phyloP scores from a whole-genome alignment of 225 moss, liverwort and hornwort species.

The Climacium dendroides region DNA sequence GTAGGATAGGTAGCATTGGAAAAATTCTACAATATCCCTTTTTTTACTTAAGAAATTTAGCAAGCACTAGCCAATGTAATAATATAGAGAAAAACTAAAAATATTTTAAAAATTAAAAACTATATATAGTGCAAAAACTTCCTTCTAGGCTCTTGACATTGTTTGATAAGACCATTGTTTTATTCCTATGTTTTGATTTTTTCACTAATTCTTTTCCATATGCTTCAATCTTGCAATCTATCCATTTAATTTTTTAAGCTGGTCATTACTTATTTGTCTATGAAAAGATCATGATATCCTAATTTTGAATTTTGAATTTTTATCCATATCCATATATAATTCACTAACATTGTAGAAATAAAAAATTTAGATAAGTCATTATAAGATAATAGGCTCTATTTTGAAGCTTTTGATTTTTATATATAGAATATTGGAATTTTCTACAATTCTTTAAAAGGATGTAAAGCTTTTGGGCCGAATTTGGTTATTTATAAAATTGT shows the following conservation, averaged over 20 bases:
- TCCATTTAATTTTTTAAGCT: not conserved
- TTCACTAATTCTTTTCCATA: not conserved
- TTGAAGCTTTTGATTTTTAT: not conserved
- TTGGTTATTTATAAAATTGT: not conserved
- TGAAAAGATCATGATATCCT: not conserved
- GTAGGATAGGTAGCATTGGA: not conserved
- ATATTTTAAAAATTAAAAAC: not conserved
- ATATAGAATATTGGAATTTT: not conserved
- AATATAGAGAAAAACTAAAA: not conserved
- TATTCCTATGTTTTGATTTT: not conserved
- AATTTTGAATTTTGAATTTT: not conserved
- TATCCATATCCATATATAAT: not conserved
- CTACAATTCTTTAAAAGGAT: not conserved
- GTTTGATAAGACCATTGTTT: not conserved
- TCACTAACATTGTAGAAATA: not conserved
- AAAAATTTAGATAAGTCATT: not conserved
- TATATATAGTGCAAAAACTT: not conserved
- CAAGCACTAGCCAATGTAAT: not conserved
- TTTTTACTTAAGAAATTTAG: not conserved
- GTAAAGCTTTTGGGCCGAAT: fast-evolving
- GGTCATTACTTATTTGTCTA: not conserved
- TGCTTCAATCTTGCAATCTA: too few relatives aligned
- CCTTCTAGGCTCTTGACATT: fast-evolving
- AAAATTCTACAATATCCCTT: not conserved
- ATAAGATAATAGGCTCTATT: not conserved